Percentiles rank a stretch among this genome's conserved stretches.
Conservation (phyloP, 2,329 filamentous ascomycete species). For the Diaporthe citri region DNA sequence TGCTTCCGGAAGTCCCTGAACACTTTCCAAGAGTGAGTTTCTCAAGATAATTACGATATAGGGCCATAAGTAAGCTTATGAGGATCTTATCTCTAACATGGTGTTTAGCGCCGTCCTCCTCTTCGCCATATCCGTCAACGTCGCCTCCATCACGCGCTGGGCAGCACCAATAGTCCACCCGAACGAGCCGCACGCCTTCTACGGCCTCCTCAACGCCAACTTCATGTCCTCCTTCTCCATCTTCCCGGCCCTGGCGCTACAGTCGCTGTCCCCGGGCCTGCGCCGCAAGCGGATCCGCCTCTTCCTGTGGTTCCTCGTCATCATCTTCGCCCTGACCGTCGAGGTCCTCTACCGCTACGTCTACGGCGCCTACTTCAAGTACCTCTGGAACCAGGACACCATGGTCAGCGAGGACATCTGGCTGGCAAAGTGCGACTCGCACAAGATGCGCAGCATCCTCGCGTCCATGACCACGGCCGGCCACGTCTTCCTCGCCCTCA, state of each 20-base stretch:
- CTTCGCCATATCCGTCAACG: conserved; percentile 39
- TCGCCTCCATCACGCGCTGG: conserved; percentile 38
- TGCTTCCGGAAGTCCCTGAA: conserved; percentile 20
- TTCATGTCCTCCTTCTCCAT: conserved; percentile 37
- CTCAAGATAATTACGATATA: not conserved
- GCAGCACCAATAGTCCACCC: conserved; percentile 31
- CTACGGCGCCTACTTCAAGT: conserved; percentile 26
- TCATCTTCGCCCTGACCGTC: conserved; percentile 40
- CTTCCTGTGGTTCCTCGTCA: conserved; percentile 43
- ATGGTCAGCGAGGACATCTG: conserved; percentile 32
- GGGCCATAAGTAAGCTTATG: not conserved
- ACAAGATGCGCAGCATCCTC: conserved; percentile 28
- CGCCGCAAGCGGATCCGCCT: conserved; percentile 41
- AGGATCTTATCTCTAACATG: not conserved
- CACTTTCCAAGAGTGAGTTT: conserved; percentile 12
- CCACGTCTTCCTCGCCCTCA: conserved; percentile 39
- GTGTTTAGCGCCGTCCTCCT: conserved; percentile 31
- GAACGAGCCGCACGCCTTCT: conserved; percentile 35
- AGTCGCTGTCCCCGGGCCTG: conserved; percentile 38
- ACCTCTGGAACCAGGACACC: not conserved
- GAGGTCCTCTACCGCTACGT: conserved; percentile 41
- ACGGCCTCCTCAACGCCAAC: conserved; percentile 35
- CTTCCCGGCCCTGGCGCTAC: conserved; percentile 37
- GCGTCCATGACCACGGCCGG: conserved; percentile 21
- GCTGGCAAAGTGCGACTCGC: conserved; percentile 32